phyloP scores from a whole-genome alignment of 768 basidiomycete species.

The Phaeolepiota aurea region DNA sequence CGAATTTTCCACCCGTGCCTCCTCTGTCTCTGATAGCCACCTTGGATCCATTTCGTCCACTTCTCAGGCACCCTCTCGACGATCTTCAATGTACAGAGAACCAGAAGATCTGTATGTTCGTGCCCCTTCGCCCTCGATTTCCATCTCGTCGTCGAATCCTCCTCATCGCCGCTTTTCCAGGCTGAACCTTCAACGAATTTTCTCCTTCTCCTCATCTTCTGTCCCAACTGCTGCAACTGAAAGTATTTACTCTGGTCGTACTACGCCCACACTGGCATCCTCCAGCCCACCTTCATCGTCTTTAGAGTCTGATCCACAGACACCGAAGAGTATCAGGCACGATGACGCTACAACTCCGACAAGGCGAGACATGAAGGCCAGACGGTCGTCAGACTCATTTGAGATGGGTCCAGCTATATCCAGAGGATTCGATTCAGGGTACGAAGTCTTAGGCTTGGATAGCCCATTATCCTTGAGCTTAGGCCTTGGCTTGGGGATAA shows the following conservation, averaged over 20 bases:
- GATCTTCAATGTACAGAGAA: conserved; percentile 6
- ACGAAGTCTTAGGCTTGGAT: neutral
- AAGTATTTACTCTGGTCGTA: conserved; percentile 2
- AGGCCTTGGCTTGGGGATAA: conserved; percentile 6
- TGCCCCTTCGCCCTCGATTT: conserved; percentile 25
- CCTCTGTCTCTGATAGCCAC: conserved; percentile 8
- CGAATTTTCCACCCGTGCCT: conserved; percentile 7
- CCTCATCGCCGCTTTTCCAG: conserved; percentile 26
- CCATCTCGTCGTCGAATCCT: conserved; percentile 18
- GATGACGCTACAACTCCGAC: conserved; percentile 3
- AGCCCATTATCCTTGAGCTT: conserved; percentile 3
- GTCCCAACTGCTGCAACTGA: conserved; percentile 3
- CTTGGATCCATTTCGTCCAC: conserved; percentile 4
- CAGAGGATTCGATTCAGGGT: neutral
- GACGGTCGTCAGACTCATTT: neutral
- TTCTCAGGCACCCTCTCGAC: conserved; percentile 2
- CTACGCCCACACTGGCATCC: conserved; percentile 6
- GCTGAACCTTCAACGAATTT: conserved; percentile 28
- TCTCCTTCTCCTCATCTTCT: conserved; percentile 22
- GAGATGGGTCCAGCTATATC: neutral
- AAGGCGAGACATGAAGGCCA: conserved; percentile 1
- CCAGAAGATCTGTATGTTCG: conserved; percentile 8
- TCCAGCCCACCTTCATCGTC: conserved; percentile 11
- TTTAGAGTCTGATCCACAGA: conserved; percentile 20
- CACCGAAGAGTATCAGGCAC: conserved; percentile 18